phyloP scores from a whole-genome alignment of 2,329 filamentous ascomycete genomes.

The Geosmithia flava region DNA sequence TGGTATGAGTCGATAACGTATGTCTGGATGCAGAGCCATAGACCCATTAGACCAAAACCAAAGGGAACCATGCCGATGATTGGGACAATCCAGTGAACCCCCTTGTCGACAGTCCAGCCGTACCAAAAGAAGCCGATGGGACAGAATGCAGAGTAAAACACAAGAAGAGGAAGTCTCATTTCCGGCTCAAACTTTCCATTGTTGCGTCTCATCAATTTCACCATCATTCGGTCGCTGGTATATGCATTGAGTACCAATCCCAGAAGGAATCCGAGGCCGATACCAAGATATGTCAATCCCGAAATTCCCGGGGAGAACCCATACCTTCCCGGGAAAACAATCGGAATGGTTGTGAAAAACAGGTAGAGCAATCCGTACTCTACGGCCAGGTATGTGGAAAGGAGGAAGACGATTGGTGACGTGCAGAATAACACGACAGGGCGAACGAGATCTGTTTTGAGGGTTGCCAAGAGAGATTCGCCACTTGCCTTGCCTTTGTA shows the following conservation, averaged over 20 bases:
- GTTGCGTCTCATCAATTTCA: conserved; percentile 12
- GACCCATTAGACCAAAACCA: conserved; percentile 15
- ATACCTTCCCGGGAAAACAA: conserved; percentile 29
- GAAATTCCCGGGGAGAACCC: conserved; percentile 30
- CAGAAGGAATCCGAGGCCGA: conserved; percentile 16
- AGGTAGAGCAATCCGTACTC: conserved; percentile 43
- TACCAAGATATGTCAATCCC: conserved; percentile 35
- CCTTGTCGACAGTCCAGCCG: conserved; percentile 29
- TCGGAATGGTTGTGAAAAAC: conserved; percentile 24
- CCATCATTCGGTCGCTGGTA: conserved; percentile 17
- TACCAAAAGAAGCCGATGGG: conserved; percentile 38
- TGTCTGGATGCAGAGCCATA: conserved; percentile 25
- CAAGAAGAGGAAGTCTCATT: conserved; percentile 28
- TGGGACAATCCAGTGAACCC: conserved; percentile 43
- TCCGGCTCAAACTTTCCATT: conserved; percentile 18
- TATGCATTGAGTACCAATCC: conserved; percentile 31
- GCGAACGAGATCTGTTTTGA: conserved; percentile 41
- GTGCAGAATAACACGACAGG: conserved; percentile 28
- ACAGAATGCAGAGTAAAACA: conserved; percentile 29
- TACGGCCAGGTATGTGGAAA: conserved; percentile 40
- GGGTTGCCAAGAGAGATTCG: conserved; percentile 21
- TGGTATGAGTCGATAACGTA: conserved; percentile 46
- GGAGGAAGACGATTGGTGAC: conserved; percentile 9
- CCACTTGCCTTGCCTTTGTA: background rate
- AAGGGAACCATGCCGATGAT: conserved; percentile 43